Conservation (phyloP, 495 filamentous ascomycete genomes). For the Penicillium macrosclerotiorum region DNA sequence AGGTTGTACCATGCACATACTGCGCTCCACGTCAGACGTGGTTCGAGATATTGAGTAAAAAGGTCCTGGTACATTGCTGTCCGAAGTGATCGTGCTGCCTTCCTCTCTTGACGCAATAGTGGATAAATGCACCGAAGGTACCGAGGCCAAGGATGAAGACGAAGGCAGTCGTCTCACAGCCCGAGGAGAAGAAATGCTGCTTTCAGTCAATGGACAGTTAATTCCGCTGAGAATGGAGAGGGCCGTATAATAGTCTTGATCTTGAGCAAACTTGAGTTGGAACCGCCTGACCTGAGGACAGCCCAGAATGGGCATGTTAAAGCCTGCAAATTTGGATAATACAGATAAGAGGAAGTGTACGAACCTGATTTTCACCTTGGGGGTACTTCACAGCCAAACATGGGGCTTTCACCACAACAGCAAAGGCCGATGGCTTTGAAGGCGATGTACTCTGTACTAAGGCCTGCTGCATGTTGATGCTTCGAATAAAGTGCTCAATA, state of each 20-base stretch:
- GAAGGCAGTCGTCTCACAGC: slow-evolving; percentile 23
- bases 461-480: slow-evolving; percentile 11
- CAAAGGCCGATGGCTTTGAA: slow-evolving; percentile 28
- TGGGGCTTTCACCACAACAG: slow-evolving; percentile 43
- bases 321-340: not conserved
- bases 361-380: slow-evolving; percentile 12
- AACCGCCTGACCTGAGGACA: slow-evolving; percentile 36
- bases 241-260: slow-evolving; percentile 37
- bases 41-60: slow-evolving; percentile 7
- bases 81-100: slow-evolving; percentile 8
- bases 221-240: slow-evolving; percentile 38
- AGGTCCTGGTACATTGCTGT: slow-evolving; percentile 5
- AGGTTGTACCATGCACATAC: slow-evolving; percentile 2
- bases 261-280: slow-evolving; percentile 41
- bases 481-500: slow-evolving; percentile 24
- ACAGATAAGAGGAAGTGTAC: not conserved
- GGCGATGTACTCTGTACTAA: slow-evolving; percentile 6
- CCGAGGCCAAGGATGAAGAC: slow-evolving; percentile 27
- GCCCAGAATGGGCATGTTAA: not conserved
- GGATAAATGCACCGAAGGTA: slow-evolving; percentile 3
- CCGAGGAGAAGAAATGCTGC: slow-evolving; percentile 19
- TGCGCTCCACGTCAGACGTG: slow-evolving; percentile 5
- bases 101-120: slow-evolving; percentile 2
- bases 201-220: slow-evolving; percentile 42
- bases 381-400: slow-evolving; percentile 46